phyloP scores from a whole-genome alignment of 352 stramenopile genomes.

The Aphanomyces astaci region DNA sequence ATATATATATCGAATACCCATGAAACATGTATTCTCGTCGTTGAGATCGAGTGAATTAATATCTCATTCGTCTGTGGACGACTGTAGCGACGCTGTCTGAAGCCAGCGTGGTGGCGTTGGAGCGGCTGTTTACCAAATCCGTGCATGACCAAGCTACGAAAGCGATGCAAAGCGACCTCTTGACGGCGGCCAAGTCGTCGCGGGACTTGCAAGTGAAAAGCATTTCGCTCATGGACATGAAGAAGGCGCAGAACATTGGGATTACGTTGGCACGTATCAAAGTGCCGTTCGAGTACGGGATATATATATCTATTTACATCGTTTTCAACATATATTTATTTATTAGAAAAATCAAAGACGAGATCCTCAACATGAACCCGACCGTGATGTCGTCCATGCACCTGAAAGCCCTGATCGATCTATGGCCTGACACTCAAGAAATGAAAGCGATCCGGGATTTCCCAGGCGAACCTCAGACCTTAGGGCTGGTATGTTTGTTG shows the following conservation, averaged over 20 bases:
- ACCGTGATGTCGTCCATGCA: constrained; percentile 68
- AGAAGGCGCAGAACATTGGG: constrained; percentile 82
- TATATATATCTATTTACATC: no score
- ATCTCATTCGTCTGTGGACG: no score
- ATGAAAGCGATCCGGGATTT: constrained; percentile 61
- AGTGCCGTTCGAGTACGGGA: constrained; percentile 40
- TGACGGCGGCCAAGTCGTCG: not conserved
- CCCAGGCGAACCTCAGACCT: constrained; percentile 44
- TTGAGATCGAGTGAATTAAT: no score
- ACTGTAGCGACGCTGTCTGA: constrained; percentile 52
- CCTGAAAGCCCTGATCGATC: constrained; percentile 73
- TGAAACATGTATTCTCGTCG: no score
- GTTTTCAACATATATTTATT: not conserved
- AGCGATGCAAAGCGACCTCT: not conserved
- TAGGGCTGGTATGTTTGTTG: constrained; percentile 38
- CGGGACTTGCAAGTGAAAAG: constrained; percentile 40
- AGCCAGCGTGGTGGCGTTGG: constrained; percentile 60
- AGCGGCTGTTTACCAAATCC: constrained; percentile 76
- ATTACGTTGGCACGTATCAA: constrained; percentile 78
- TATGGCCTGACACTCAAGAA: constrained; percentile 74
- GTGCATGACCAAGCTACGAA: constrained; percentile 29
- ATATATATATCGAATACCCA: no score
- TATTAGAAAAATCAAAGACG: constrained; percentile 44
- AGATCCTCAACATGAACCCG: constrained; percentile 69
- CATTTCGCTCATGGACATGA: constrained; percentile 78